Evolutionary conservation across 768 basidiomycete genomes (phyloP), one percentile per base, ranked within the genome.

Genomic region (Inosperma sp.): DNA sequence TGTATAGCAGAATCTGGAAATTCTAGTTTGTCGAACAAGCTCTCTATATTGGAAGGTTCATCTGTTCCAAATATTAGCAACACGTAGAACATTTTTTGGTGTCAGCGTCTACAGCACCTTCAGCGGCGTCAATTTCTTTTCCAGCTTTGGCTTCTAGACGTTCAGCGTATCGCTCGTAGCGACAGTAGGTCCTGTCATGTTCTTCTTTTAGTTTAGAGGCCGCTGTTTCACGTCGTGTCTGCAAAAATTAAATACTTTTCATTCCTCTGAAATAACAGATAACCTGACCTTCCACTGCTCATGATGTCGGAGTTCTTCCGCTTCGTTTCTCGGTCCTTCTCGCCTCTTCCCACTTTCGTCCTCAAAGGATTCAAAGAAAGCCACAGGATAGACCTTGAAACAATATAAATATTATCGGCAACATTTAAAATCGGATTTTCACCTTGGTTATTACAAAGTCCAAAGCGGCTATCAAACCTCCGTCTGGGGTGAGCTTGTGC

Each of bases 401-500:
- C 7, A 7, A 46, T 58, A 33, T 7, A 51, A 5, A 43, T 23
- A 14, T 14, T 16, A 29, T 54, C 34, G 10, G 34, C n/a, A n/a
- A n/a, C 12, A 6, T 25, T 27, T 12, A 34, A 13, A 13, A 7
- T 13, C 45, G 7, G 53, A 37, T 36, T 31, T 27, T 52, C 22
- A 16, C 17, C 35, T 26, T 51, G 30, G 43, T 33, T 35, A 30
- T 21, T 13, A 34, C 26, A 26, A 51, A 25, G 23, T 93, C 86
- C 76, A 94, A 73, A 7, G 84, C 75, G 6, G 85, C 72, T 0
- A 95, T 78, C 6, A 73, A 56, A 0, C 95, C 96, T 0, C 96
- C 96, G 59, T 94, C 88, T 0, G 82, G 64, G 1, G 84, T 84
- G 43, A 99, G 67, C 60, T 86, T 89, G 51, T 83, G 77, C 55